These are phyloP conservation scores for Logfia minima DNA, from an alignment of 129 eudicot genomes.

Conservation along the genomic window DNA sequence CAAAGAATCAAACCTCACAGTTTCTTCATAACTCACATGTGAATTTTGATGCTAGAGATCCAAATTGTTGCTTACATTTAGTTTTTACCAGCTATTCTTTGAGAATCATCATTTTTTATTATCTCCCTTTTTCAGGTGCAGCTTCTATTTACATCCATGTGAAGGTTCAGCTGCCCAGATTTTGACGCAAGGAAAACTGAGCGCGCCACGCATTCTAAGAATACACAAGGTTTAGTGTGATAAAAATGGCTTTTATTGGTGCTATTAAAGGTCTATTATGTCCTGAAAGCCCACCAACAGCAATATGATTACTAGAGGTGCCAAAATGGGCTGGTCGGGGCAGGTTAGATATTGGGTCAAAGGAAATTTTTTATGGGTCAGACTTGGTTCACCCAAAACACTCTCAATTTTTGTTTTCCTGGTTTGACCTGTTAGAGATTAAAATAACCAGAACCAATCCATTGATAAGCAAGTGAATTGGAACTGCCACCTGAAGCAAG, in stretches of 20 bases:
- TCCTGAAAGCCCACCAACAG: neutral
- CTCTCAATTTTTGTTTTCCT: neutral
- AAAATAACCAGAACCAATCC: neutral
- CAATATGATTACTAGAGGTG: neutral
- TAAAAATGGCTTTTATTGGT: constrained; percentile 1
- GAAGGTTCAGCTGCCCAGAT: constrained; percentile 95
- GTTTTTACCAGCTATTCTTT: neutral
- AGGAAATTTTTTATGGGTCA: neutral
- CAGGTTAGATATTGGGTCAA: neutral
- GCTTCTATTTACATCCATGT: constrained; percentile 85
- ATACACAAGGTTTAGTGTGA: constrained; percentile 70
- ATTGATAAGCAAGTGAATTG: neutral
- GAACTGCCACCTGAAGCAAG: neutral
- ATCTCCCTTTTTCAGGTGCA: constrained; percentile 59
- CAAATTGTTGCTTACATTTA: neutral
- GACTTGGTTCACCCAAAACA: neutral
- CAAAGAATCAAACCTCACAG: neutral
- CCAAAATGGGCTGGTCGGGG: neutral
- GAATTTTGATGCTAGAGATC: constrained; percentile 12
- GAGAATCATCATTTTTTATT: constrained; percentile 10
- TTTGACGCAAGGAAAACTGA: constrained; percentile 87
- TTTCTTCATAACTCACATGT: neutral
- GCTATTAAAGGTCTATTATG: constrained; percentile 5
- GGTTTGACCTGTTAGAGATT: neutral
- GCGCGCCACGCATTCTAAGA: constrained; percentile 95